Percentiles rank a stretch among this genome's conserved stretches.
Evolutionary conservation across 345 rosid genomes (phyloP).

Genomic region (Rubroshorea leprosula): DNA sequence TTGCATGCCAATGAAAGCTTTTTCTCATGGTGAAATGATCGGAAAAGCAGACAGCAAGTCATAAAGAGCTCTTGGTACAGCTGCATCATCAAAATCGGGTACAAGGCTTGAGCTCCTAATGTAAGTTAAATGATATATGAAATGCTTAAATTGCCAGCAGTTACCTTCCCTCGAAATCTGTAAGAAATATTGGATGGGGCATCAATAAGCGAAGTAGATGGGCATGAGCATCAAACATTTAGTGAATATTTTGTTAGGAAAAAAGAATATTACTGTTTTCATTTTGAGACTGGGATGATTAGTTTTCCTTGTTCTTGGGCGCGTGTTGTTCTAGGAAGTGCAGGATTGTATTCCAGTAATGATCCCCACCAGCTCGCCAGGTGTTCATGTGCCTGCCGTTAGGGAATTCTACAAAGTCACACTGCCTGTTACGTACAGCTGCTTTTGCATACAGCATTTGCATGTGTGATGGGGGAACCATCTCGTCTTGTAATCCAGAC

Average conservation of each 20-base stretch:
- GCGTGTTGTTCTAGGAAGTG: constrained; percentile 56
- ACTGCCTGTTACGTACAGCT: constrained; percentile 66
- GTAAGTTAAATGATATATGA: constrained; percentile 16
- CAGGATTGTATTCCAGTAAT: constrained; percentile 67
- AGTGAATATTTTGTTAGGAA: background rate
- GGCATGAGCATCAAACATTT: no score
- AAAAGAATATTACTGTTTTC: constrained; percentile 27
- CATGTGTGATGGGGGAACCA: constrained; percentile 97
- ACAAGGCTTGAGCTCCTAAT: constrained; percentile 25
- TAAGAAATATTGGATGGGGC: constrained; percentile 17
- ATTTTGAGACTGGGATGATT: constrained; percentile 23
- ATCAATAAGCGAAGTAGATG: no score
- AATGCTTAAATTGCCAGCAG: constrained; percentile 20
- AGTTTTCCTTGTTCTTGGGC: constrained; percentile 38
- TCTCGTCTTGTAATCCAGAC: constrained; percentile 97
- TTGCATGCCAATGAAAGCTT: constrained; percentile 18
- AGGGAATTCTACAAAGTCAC: constrained; percentile 79
- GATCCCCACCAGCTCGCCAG: constrained; percentile 89
- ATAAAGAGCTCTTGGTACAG: constrained; percentile 20
- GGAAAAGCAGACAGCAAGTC: constrained; percentile 15
- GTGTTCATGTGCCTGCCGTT: constrained; percentile 99
- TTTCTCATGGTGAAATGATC: constrained; percentile 9
- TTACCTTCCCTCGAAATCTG: constrained; percentile 38
- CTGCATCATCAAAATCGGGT: constrained; percentile 32
- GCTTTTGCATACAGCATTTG: constrained; percentile 84